Evolutionary conservation across 768 basidiomycete genomes (phyloP), one percentile per base, ranked within the genome.

Genomic region (Rhizopogon rudus): DNA sequence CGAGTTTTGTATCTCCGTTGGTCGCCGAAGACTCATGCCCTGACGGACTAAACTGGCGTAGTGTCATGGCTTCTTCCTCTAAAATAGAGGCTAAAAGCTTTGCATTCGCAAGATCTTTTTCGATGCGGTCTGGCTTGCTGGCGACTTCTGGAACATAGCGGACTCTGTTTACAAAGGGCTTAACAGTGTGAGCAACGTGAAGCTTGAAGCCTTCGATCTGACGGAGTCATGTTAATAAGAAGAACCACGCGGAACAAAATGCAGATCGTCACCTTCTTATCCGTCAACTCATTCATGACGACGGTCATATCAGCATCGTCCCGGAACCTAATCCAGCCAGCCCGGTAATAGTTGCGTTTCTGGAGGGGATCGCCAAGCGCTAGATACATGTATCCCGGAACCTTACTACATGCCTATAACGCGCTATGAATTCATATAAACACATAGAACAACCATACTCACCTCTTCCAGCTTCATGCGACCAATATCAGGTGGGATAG

Each of bases 121-220:
- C 80, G 61, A 98, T 74, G 48, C 95, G 80, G 22, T 90, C 88
- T 16, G 91, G 87, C 53, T 81, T 81, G 68, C 85, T 90, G 20
- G 92, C 85, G 20, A 88, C 80, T 63, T 92, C 86, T 22, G 95
- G 93, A 5, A 95, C 82, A 63, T 83, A 84, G 45, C 93, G 87
- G 55, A 91, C 73, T 60, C 86, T 80, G 63, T 87, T 88, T 54
- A 84, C 80, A 72, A 89, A 90, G 31, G 91, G 87, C 59, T 82
- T 86, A 46, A 81, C 76, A 65, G 84, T 89, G 67, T 91, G 91
- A 35, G 88, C 83, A 63, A 94, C 88, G 70, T 96, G 93, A 50
- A 97, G 76, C 65, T 93, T 95, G 78, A 98, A 97, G 54, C 88
- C 91, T 67, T 95, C 92, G 66, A 98, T 91, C 94, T 97, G 62